Evolutionary conservation across 2,329 filamentous ascomycete species (phyloP), one percentile per base, ranked within the genome.

Genomic region (Lachnellula arida): DNA sequence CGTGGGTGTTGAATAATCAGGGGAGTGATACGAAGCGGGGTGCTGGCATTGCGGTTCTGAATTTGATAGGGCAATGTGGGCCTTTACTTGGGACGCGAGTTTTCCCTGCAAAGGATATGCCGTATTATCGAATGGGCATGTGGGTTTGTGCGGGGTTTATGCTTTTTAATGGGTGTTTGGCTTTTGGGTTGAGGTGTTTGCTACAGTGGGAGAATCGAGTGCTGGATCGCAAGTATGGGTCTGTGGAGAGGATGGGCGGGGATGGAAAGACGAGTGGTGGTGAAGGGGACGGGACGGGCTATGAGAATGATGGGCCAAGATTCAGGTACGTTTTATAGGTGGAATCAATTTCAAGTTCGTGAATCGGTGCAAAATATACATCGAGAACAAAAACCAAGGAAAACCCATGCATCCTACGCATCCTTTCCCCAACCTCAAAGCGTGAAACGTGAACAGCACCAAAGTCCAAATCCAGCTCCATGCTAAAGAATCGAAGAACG

Each of bases 1-100:
- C 87, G 0, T 88, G 87, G 69, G 85, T 87, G 1, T 70, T 86
- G 2, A 84, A 88, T 67, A 89, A 89, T 67, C 85, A 88, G 69
- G 85, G 85, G 14, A 82, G 76, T 39, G 85, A 87, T 65, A 86
- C 84, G 2, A 83, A 86, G 48, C 79, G 86, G 2, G 87, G 86
- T 4, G 80, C 81, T 2, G 79, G 79, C 4, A 85, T 89, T 51
- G 81, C 85, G 8, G 77, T 89, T n/a, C 73, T 85, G 48, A 87
- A 88, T 65, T 72, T 87, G 61, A 74, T 89, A 43, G 87, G 86
- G 0, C 87, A 87, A 67, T 80, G 80, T 58, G 82, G 83, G 0
- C 82, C 84, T 2, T 71, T 87, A 14, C 68, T 87, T 5, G 85
- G 85, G 4, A 87, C 84, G 2, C 78, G 84, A 47, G 64, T 87